These are phyloP conservation scores for Pestalotiopsis sp. DNA, from an alignment of 2,329 filamentous ascomycete genomes.

Conservation along the genomic window DNA sequence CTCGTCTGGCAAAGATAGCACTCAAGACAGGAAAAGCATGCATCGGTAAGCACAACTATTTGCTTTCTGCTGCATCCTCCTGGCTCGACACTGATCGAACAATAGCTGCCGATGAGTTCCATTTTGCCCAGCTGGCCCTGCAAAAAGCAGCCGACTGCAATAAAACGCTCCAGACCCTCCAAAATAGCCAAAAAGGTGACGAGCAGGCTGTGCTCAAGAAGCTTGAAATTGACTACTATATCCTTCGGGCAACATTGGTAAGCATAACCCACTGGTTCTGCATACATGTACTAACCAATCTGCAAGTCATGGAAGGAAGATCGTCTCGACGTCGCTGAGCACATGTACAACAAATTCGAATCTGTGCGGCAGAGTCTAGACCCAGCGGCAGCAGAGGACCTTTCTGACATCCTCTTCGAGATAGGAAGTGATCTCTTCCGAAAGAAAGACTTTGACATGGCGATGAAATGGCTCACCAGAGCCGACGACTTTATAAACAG, in stretches of 20 bases:
- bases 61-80: not conserved
- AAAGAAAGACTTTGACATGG: slow-evolving; percentile 55
- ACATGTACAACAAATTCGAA: slow-evolving; percentile 69
- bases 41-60: slow-evolving; percentile 50
- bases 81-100: slow-evolving; percentile 19
- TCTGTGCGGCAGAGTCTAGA: slow-evolving; percentile 44
- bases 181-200: slow-evolving; percentile 29
- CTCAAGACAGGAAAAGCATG: slow-evolving; percentile 68
- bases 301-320: slow-evolving; percentile 73
- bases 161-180: slow-evolving; percentile 37
- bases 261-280: slow-evolving; percentile 27
- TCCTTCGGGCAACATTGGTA: slow-evolving; percentile 70
- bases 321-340: slow-evolving; percentile 75
- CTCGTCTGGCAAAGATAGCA: slow-evolving; percentile 67
- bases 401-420: slow-evolving; percentile 71
- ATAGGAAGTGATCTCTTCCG: slow-evolving; percentile 66
- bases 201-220: slow-evolving; percentile 34
- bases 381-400: slow-evolving; percentile 55
- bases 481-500: slow-evolving; percentile 62
- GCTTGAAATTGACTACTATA: slow-evolving; percentile 64
- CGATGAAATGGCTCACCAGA: slow-evolving; percentile 74
- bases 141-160: slow-evolving; percentile 66
- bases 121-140: slow-evolving; percentile 63
- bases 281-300: slow-evolving; percentile 12
- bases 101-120: slow-evolving; percentile 54